Percentiles rank a stretch among this genome's conserved stretches.
Evolutionary conservation across 176 grass and related monocot species (phyloP).

Genomic region (Rhynchospora tenuis): DNA sequence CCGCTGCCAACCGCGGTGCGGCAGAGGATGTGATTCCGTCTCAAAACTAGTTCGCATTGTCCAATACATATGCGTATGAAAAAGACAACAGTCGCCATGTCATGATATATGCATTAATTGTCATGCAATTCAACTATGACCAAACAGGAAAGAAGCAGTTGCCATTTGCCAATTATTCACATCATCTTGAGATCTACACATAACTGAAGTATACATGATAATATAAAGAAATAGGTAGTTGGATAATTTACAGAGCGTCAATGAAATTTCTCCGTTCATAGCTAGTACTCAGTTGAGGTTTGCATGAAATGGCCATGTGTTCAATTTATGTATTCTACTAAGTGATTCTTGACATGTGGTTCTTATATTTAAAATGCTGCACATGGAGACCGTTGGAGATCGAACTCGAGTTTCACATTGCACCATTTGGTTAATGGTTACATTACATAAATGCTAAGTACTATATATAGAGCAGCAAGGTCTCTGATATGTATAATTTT

Average conservation of each 20-base stretch:
- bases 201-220: neutral
- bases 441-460: neutral
- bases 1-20: too few relatives aligned
- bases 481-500: neutral
- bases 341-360: neutral
- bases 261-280: too few relatives aligned
- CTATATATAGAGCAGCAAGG: neutral
- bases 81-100: neutral
- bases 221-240: too few relatives aligned
- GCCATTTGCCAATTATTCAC: neutral
- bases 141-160: neutral
- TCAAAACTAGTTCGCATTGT: neutral
- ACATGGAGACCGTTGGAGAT: neutral
- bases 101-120: neutral
- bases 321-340: neutral
- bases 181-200: neutral
- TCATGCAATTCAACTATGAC: neutral
- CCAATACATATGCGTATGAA: neutral
- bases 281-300: neutral
- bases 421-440: neutral
- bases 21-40: too few relatives aligned
- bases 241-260: too few relatives aligned
- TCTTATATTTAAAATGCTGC: neutral
- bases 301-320: neutral
- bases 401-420: neutral